Conservation (phyloP, 2,329 filamentous ascomycete species). For the Lizonia empirigonia region DNA sequence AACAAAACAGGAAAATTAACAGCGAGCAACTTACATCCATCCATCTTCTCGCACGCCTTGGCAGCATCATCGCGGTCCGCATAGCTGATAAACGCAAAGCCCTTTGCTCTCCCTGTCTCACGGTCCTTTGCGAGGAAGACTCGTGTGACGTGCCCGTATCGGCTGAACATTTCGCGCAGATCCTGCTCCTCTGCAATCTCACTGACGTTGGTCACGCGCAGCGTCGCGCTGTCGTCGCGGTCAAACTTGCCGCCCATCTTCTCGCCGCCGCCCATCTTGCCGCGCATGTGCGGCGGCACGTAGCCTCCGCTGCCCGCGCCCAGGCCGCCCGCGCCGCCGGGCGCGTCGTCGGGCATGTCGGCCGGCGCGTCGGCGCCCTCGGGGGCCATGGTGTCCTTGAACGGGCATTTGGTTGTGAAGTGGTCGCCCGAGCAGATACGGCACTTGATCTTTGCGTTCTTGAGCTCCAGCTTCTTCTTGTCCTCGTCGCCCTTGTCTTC, state of each 20-base stretch:
- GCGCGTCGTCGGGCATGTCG: conserved; percentile 54
- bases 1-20: not conserved
- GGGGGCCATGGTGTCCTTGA: conserved; percentile 99
- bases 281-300: conserved; percentile 90
- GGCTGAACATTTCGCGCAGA: conserved; percentile 96
- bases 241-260: conserved; percentile 94
- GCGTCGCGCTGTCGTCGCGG: conserved; percentile 92
- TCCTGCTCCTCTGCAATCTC: conserved; percentile 97
- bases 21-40: conserved; percentile 76
- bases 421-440: conserved; percentile 98
- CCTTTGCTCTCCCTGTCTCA: conserved; percentile 95
- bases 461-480: conserved; percentile 71
- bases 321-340: conserved; percentile 58
- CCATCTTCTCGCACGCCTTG: conserved; percentile 95
- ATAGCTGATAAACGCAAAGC: conserved; percentile 98
- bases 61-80: conserved; percentile 87
- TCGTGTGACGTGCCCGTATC: conserved; percentile 93
- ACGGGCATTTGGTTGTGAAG: conserved; percentile 98
- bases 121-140: conserved; percentile 98
- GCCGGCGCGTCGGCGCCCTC: conserved; percentile 60
- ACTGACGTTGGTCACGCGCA: conserved; percentile 97
- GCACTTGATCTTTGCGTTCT: conserved; percentile 99
- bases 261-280: conserved; percentile 75
- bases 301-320: conserved; percentile 79
- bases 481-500: conserved; percentile 78